These are phyloP conservation scores for Mucor irregularis DNA, from an alignment of 371 early-diverging fungal species.

Conservation along the genomic window DNA sequence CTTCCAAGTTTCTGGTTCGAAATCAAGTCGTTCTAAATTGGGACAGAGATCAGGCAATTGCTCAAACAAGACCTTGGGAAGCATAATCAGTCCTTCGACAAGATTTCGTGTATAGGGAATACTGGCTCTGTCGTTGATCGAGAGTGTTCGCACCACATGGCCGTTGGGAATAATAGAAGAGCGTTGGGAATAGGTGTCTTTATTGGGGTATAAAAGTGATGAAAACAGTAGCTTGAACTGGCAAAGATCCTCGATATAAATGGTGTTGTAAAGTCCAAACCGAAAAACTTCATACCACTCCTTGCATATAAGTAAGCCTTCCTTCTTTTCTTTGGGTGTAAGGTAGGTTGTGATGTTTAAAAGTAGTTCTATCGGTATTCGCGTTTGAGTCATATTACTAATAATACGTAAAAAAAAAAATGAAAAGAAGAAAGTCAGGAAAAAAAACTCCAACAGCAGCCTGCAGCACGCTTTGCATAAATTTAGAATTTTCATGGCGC, in stretches of 20 bases:
- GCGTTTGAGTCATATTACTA: background rate
- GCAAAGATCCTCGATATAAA: background rate
- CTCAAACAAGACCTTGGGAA: constrained; percentile 5
- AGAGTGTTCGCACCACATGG: constrained; percentile 1
- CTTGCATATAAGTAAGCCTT: constrained; percentile 2
- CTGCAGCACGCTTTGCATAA: no score
- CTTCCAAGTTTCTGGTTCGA: constrained; percentile 16
- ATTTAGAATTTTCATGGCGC: no score
- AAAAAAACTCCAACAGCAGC: no score
- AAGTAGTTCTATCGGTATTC: constrained; percentile 11
- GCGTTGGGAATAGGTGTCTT: no score
- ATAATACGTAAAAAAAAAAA: background rate
- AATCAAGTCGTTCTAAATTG: constrained; percentile 7
- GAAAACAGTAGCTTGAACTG: background rate
- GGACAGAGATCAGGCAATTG: constrained; percentile 15
- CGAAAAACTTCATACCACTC: constrained; percentile 15
- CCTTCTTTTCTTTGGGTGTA: constrained; percentile 1
- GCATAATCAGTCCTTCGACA: background rate
- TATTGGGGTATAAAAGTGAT: background rate
- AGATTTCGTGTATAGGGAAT: background rate
- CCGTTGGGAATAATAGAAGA: constrained; percentile 1
- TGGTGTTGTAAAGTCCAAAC: constrained; percentile 2
- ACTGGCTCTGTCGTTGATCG: background rate
- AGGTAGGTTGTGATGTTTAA: constrained; percentile 9
- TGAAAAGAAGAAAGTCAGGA: no score